A percentile compares a stretch with the other conserved stretches of the same genome.
These are phyloP conservation scores for Tribonema minus DNA, from an alignment of 108 stramenopile species.

Conservation along the genomic window DNA sequence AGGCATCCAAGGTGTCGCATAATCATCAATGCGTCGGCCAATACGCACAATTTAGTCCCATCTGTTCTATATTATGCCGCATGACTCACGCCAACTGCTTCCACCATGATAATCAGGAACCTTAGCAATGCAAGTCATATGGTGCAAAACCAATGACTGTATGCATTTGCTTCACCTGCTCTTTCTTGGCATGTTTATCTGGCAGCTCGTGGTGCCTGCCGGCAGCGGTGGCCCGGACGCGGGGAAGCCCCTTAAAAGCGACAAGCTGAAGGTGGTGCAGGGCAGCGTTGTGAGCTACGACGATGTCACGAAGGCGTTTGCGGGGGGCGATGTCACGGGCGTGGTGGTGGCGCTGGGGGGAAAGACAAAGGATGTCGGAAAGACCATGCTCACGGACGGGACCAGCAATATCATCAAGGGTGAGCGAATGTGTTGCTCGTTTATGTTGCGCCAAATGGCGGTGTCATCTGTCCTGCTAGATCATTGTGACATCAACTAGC, in stretches of 20 bases:
- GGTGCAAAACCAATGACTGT: neutral
- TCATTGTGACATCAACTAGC: too few species aligned
- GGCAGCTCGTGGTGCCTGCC: constrained; percentile 10
- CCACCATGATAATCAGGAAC: neutral
- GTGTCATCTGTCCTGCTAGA: too few species aligned
- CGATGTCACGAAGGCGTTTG: constrained; percentile 46
- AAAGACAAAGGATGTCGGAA: constrained; percentile 83
- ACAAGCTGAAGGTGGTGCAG: constrained; percentile 28
- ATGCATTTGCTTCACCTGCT: neutral
- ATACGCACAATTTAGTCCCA: neutral
- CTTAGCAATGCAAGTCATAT: neutral
- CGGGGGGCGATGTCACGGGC: constrained; percentile 68
- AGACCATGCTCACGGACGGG: constrained; percentile 85
- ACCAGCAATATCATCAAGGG: constrained; percentile 28
- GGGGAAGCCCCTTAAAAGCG: constrained; percentile 8
- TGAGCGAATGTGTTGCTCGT: too few species aligned
- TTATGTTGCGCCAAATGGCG: too few species aligned
- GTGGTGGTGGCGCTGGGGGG: constrained; percentile 91
- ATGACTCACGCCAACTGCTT: neutral
- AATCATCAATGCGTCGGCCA: neutral
- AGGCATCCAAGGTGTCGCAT: neutral
- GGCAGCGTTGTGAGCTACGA: constrained; percentile 34
- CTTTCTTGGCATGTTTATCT: neutral
- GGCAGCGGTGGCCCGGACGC: constrained; percentile 46
- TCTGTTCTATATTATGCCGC: neutral